Evolutionary conservation across 1,139 yeast species (phyloP).

Genomic region (Pneumocystis oryctolagi): DNA sequence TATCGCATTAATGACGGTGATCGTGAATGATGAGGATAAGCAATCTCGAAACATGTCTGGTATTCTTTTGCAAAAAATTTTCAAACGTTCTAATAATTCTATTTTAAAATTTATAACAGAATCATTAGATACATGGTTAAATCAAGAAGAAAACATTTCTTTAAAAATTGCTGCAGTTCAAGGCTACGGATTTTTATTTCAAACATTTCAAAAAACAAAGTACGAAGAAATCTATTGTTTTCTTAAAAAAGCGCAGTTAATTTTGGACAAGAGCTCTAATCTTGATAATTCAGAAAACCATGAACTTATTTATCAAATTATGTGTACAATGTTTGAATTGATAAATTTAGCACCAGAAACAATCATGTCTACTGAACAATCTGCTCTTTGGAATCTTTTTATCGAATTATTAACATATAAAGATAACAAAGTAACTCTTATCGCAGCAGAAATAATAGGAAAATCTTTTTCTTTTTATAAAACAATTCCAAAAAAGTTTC

Average conservation of each 20-base stretch:
- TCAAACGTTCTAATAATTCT: conserved; percentile 36
- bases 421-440: conserved; percentile 79
- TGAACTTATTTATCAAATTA: conserved; percentile 57
- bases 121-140: conserved; percentile 55
- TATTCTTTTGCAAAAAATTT: conserved; percentile 41
- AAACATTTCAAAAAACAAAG: conserved; percentile 17
- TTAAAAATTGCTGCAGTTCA: conserved; percentile 66
- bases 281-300: conserved; percentile 44
- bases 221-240: neutral
- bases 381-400: conserved; percentile 20
- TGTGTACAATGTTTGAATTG: neutral
- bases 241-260: conserved; percentile 10
- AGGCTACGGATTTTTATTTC: conserved; percentile 49
- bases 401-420: conserved; percentile 57
- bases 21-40: conserved; percentile 65
- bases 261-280: conserved; percentile 19
- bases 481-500: conserved; percentile 19
- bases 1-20: conserved; percentile 61
- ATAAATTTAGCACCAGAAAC: neutral
- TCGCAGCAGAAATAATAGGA: conserved; percentile 49
- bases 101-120: conserved; percentile 38
- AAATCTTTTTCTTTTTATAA: conserved; percentile 31
- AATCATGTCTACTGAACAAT: neutral
- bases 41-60: conserved; percentile 79
- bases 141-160: conserved; percentile 37